Conservation (phyloP, 2,329 filamentous ascomycete species). For the Botryosphaeria dothidea region DNA sequence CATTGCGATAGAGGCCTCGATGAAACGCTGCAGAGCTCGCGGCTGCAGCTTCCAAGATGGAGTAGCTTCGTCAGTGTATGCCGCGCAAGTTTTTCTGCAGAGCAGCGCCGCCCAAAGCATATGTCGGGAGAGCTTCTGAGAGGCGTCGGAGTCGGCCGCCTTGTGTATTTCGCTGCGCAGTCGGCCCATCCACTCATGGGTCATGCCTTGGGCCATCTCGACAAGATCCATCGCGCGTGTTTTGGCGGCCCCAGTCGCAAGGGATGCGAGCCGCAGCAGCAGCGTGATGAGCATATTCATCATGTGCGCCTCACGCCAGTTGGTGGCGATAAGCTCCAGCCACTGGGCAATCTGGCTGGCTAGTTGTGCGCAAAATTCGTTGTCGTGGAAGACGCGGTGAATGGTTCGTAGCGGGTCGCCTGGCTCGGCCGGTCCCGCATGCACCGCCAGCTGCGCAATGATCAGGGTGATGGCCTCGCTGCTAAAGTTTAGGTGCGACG, state of each 20-base stretch:
- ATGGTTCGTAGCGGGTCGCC: slow-evolving; percentile 41
- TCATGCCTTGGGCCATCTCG: slow-evolving; percentile 43
- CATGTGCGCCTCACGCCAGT: slow-evolving; percentile 59
- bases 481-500: slow-evolving; percentile 61
- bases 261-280: slow-evolving; percentile 51
- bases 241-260: slow-evolving; percentile 44
- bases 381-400: slow-evolving; percentile 55
- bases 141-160: slow-evolving; percentile 38
- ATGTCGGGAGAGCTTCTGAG: slow-evolving; percentile 45
- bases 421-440: slow-evolving; percentile 35
- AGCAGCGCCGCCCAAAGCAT: slow-evolving; percentile 59
- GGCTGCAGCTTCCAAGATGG: slow-evolving; percentile 39
- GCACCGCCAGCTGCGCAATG: slow-evolving; percentile 55
- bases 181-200: slow-evolving; percentile 51
- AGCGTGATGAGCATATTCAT: slow-evolving; percentile 62
- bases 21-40: slow-evolving; percentile 31
- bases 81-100: slow-evolving; percentile 52
- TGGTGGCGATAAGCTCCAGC: slow-evolving; percentile 50
- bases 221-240: slow-evolving; percentile 33
- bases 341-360: slow-evolving; percentile 50
- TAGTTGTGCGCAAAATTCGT: slow-evolving; percentile 51
- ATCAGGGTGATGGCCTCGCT: slow-evolving; percentile 54
- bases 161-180: slow-evolving; percentile 51
- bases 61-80: slow-evolving; percentile 40
- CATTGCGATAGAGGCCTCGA: slow-evolving; percentile 46